Evolutionary conservation across 306 rosid genomes (phyloP), one percentile per base, ranked within the genome.

Genomic region (Cucurbita moschata): DNA sequence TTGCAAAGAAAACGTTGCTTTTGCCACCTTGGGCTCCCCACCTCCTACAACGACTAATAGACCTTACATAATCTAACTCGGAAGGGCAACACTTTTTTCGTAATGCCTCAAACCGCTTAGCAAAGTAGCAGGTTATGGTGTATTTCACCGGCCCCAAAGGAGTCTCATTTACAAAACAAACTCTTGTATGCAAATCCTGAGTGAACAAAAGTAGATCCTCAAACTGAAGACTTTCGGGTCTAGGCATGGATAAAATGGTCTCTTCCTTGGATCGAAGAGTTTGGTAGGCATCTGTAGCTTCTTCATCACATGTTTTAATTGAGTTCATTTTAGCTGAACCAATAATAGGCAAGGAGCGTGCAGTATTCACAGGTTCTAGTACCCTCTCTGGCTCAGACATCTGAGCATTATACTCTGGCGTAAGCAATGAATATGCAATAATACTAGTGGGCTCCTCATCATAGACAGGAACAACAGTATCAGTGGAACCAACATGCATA

Each of bases 21-120:
- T 95, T 95, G 15, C 99, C 99, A 73, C 99, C 99, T 82, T 91
- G 96, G 83, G 99, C 97, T 78, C 96, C 86, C 99, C 99, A 95
- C 75, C 86, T 88, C 88, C 88, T 95, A 77, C 99, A 89, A 77
- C 97, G 97, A 75, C 99, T 88, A 44, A 95, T 82, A 78, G 99
- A 95, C 84, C 97, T 89, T 77, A 91, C 64, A 56, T 69, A 95
- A 77, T 91, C 96, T 0, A 88, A 85, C 85, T 95, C 99, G 5
- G 97, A 91, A 76, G 92, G 87, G 78, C 99, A 95, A 59, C 97
- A 91, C 64, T 84, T 86, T 83, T 84, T 89, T 80, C 99, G 83
- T 71, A 95, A 80, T 80, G 92, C 91, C 64, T 89, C 96, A 85
- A 95, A 95, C 75, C 85, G 82, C 84, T 85, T 88, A 61, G 97